phyloP scores from a whole-genome alignment of 176 grass and related monocot genomes.

The Puya raimondii region DNA sequence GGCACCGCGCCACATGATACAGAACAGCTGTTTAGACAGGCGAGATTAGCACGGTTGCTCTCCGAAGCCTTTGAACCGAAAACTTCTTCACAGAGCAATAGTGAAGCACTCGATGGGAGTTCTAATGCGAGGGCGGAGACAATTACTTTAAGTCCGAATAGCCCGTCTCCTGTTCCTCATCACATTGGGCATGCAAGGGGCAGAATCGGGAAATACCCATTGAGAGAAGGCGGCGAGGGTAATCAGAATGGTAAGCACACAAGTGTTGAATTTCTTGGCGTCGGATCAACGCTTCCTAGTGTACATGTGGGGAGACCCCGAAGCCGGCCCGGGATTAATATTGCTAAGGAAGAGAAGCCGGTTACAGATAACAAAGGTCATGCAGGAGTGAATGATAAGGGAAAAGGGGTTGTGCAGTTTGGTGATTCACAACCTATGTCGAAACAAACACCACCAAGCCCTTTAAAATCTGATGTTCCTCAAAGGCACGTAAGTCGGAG shows the following conservation, averaged over 20 bases:
- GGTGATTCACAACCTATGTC: neutral
- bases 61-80: conserved; percentile 21
- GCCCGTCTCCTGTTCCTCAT: conserved; percentile 14
- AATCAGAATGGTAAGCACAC: conserved; percentile 5
- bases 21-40: conserved; percentile 25
- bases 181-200: conserved; percentile 12
- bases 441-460: conserved; percentile 21
- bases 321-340: conserved; percentile 22
- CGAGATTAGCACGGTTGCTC: conserved; percentile 20
- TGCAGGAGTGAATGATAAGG: conserved; percentile 25
- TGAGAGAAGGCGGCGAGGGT: conserved; percentile 10
- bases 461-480: conserved; percentile 22
- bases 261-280: conserved; percentile 21
- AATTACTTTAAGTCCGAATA: conserved; percentile 17
- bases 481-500: conserved; percentile 38
- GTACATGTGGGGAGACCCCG: conserved; percentile 20
- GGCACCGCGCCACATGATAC: conserved; percentile 9
- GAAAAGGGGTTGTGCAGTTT: conserved; percentile 24
- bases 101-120: conserved; percentile 1
- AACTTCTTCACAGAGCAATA: neutral
- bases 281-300: conserved; percentile 21
- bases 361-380: conserved; percentile 25
- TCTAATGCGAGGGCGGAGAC: conserved; percentile 21
- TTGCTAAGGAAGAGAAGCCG: conserved; percentile 33
- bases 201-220: conserved; percentile 9